Base-by-base conservation (phyloP, 805 yeast genomes). In the Danielozyma ontarioensis region DNA sequence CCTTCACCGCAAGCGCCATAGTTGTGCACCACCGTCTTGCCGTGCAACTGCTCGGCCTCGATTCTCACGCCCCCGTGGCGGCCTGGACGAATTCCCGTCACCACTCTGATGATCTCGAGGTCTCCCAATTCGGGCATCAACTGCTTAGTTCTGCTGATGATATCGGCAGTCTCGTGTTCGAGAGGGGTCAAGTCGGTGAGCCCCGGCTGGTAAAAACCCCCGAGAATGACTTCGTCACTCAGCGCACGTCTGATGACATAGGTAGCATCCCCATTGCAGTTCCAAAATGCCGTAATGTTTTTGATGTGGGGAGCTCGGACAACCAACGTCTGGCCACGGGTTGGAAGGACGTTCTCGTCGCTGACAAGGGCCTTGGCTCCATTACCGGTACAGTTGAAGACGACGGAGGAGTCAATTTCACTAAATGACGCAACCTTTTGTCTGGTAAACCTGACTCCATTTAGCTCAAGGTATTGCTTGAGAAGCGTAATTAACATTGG, bases 281-380 rank as follows among this genome's bases (percentile, higher is more conserved):
- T 57, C n/a, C 82, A 81, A 83, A 83, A 78, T 33, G 75, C 59
- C 65, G 76, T 50, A 39, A 56, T 83, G 45, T 75, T 77, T 22
- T 60, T 61, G 39, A 83, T 64, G 45, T 80, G 83, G 3, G 88
- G 87, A 0, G 87, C 86, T 39, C 67, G 71, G 15, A 83, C 68
- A 7, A 83, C 79, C 13, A 83, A 80, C 17, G 83, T 87, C 50
- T 84, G 94, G 4, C 95, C 95, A 37, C 95, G 64, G 1, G 84
- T 76, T 5, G 95, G 90, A 44, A 78, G 81, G 13, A 80, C 72
- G 1, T 61, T 57, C 6, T 59, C 40, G 48, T 85, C 95, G 14
- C 62, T 58, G 13, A 81, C 85, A 4, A 85, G 58, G 2, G 55
- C 51, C 29, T 63, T 64, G 2, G 93, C 83, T 8, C 88, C 84